Percentiles rank a stretch among this genome's conserved stretches.
Evolutionary conservation across 805 yeast species (phyloP).

Genomic region (Candida khao-thaluensis): DNA sequence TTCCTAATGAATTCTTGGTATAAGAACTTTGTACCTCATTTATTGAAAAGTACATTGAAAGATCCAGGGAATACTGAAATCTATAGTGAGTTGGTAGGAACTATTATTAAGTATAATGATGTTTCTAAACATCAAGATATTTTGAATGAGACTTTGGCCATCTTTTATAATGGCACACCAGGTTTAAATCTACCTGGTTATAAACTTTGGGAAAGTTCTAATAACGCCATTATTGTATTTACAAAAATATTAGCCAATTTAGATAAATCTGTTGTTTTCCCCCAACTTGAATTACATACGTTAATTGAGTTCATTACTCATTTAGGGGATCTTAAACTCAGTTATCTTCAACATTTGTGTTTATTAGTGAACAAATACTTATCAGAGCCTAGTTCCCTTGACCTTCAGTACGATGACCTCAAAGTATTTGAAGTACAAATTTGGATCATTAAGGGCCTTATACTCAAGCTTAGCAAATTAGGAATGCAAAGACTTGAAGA

Average conservation of each 20-base stretch:
- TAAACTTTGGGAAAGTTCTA: constrained; percentile 24
- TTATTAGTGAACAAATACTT: constrained; percentile 50
- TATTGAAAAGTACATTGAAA: constrained; percentile 12
- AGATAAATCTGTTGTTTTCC: constrained; percentile 38
- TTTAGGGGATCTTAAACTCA: constrained; percentile 38
- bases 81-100: constrained; percentile 42
- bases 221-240: constrained; percentile 37
- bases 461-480: constrained; percentile 51
- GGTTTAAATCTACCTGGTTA: constrained; percentile 12
- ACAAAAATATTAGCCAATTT: constrained; percentile 52
- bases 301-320: constrained; percentile 12
- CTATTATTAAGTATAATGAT: constrained; percentile 40
- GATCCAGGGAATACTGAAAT: constrained; percentile 27
- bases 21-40: constrained; percentile 33
- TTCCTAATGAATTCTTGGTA: constrained; percentile 44
- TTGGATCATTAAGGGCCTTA: constrained; percentile 74
- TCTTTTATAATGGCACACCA: constrained; percentile 31
- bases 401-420: constrained; percentile 5
- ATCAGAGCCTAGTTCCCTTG: not conserved
- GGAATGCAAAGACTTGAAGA: constrained; percentile 26
- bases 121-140: constrained; percentile 45
- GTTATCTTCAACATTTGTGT: constrained; percentile 55
- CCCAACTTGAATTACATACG: constrained; percentile 8
- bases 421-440: constrained; percentile 51
- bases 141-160: constrained; percentile 32